Conservation (phyloP, 305 asterid genomes). For the Ilex paraguariensis region DNA sequence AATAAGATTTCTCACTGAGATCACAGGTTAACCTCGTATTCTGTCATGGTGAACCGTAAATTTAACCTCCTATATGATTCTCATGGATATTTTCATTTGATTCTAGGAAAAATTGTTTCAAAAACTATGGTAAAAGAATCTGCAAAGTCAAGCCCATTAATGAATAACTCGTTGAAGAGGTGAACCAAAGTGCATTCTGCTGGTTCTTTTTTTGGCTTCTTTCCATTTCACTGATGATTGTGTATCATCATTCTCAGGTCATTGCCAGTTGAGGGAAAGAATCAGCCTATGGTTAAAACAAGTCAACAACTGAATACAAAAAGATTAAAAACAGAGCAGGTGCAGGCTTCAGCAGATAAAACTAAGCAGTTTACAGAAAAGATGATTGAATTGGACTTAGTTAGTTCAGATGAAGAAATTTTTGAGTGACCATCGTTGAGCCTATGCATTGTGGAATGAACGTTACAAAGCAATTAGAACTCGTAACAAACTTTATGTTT, state of each 20-base stretch:
- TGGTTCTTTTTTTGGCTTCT: not conserved
- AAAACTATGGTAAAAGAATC: slow-evolving; percentile 25
- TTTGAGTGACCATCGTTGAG: not conserved
- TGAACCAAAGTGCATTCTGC: slow-evolving; percentile 10
- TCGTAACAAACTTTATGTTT: not conserved
- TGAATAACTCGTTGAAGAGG: slow-evolving; percentile 40
- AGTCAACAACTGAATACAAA: slow-evolving; percentile 44
- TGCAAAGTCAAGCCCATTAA: slow-evolving; percentile 27
- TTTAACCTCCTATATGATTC: not conserved
- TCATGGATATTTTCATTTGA: not conserved
- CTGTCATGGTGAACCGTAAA: not conserved
- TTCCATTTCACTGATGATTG: slow-evolving; percentile 19
- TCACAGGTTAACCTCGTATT: slow-evolving; percentile 42
- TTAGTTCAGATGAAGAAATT: slow-evolving; percentile 75
- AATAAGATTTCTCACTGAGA: slow-evolving; percentile 69
- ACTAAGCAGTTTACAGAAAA: slow-evolving; percentile 38
- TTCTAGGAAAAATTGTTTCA: slow-evolving; percentile 35
- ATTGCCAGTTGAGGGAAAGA: slow-evolving; percentile 20
- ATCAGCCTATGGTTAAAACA: slow-evolving; percentile 28
- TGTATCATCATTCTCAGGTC: slow-evolving; percentile 19
- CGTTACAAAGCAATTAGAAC: not conserved
- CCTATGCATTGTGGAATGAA: not conserved
- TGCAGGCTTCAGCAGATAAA: slow-evolving; percentile 25
- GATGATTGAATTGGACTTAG: slow-evolving; percentile 75
- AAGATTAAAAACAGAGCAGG: slow-evolving; percentile 42